These are phyloP conservation scores for Ilyonectria robusta DNA, from an alignment of 2,329 filamentous ascomycete species.

Conservation along the genomic window DNA sequence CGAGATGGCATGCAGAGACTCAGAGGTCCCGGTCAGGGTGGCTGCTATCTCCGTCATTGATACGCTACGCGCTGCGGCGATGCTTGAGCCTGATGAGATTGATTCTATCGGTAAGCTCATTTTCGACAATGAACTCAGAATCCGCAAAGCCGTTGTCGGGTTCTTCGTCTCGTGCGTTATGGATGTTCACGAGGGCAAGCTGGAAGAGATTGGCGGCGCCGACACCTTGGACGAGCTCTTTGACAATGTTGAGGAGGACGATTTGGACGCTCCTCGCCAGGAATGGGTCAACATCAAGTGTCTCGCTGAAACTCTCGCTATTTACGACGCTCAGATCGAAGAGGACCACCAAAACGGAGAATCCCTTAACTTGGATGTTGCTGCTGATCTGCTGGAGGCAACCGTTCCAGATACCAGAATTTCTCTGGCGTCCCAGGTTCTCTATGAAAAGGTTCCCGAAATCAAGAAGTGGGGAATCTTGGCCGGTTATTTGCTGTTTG, in stretches of 20 bases:
- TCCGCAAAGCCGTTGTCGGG: conserved; percentile 88
- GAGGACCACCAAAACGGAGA: conserved; percentile 66
- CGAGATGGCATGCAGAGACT: conserved; percentile 91
- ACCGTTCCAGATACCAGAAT: conserved; percentile 83
- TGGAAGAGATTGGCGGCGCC: conserved; percentile 87
- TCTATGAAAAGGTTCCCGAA: conserved; percentile 87
- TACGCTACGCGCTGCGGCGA: conserved; percentile 83
- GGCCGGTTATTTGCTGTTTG: conserved; percentile 91
- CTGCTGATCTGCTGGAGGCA: conserved; percentile 72
- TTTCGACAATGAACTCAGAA: conserved; percentile 86
- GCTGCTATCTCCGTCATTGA: conserved; percentile 87
- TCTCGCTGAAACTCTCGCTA: conserved; percentile 84
- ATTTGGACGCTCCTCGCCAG: conserved; percentile 81
- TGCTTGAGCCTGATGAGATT: conserved; percentile 92
- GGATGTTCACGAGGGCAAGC: conserved; percentile 82
- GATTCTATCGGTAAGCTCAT: conserved; percentile 89
- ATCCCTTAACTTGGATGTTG: conserved; percentile 63
- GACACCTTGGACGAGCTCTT: conserved; percentile 82
- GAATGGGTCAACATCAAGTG: conserved; percentile 96
- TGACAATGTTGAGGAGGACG: conserved; percentile 78
- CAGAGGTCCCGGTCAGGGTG: conserved; percentile 84
- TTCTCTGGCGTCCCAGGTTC: conserved; percentile 85
- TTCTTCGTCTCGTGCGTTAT: conserved; percentile 93
- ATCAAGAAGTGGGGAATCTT: conserved; percentile 90
- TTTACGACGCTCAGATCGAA: conserved; percentile 81